Percentiles rank a stretch among this genome's conserved stretches.
Conservation (phyloP, 2,329 filamentous ascomycete genomes). For the Paraconiothyrium sp. region DNA sequence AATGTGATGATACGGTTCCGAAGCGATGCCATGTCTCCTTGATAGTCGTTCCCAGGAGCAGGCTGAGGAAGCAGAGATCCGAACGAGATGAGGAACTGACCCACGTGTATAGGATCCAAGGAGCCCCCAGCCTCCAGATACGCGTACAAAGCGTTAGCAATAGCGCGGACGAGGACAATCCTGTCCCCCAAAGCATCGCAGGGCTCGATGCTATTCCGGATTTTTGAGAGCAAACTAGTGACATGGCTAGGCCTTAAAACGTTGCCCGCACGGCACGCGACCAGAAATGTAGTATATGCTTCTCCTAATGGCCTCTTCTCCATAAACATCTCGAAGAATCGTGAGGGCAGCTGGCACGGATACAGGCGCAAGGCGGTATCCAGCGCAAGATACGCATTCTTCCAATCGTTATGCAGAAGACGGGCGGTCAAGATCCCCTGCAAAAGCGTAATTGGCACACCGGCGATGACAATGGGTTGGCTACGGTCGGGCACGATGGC, state of each 20-base stretch:
- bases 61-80: constrained; percentile 37
- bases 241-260: constrained; percentile 42
- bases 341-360: constrained; percentile 52
- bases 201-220: constrained; percentile 36
- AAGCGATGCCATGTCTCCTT: constrained; percentile 27
- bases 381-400: constrained; percentile 59
- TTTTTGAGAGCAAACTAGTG: constrained; percentile 43
- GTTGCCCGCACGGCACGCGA: constrained; percentile 59
- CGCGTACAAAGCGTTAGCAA: constrained; percentile 55
- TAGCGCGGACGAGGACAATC: constrained; percentile 44
- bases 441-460: constrained; percentile 55
- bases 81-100: constrained; percentile 49
- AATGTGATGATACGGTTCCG: constrained; percentile 35
- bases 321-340: constrained; percentile 58
- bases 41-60: constrained; percentile 27
- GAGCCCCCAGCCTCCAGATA: constrained; percentile 52
- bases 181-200: constrained; percentile 31
- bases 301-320: constrained; percentile 57
- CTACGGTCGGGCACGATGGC: constrained; percentile 57
- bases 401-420: constrained; percentile 56
- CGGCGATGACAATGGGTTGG: constrained; percentile 40
- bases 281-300: constrained; percentile 57
- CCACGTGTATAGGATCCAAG: constrained; percentile 49
- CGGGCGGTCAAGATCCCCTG: constrained; percentile 61
- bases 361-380: constrained; percentile 60